These are phyloP conservation scores for Globisporangium parvum DNA, from an alignment of 352 stramenopile genomes.

Conservation along the genomic window DNA sequence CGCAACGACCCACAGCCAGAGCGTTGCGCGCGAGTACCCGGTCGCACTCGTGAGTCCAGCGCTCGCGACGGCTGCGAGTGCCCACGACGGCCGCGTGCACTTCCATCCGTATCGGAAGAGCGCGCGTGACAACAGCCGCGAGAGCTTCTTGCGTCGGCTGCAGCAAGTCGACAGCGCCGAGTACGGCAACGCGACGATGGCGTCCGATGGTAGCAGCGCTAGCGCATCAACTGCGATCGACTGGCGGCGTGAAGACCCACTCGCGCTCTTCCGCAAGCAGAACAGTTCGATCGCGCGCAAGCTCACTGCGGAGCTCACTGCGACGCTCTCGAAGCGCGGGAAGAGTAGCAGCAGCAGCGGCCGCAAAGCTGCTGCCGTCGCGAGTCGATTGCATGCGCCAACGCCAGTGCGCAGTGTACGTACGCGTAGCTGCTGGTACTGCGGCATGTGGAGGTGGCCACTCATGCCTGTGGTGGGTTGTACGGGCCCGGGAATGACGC, in stretches of 20 bases:
- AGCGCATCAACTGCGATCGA: constrained; percentile 8
- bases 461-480: neutral
- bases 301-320: constrained; percentile 30
- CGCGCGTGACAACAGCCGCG: constrained; percentile 21
- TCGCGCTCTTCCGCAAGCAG: constrained; percentile 23
- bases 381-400: neutral
- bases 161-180: constrained; percentile 37
- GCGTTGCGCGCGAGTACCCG: constrained; percentile 35
- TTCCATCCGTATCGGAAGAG: constrained; percentile 6
- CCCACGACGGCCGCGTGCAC: constrained; percentile 1
- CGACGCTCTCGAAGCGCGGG: constrained; percentile 22
- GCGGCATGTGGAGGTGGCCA: neutral
- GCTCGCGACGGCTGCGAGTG: neutral
- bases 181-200: constrained; percentile 20
- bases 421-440: neutral
- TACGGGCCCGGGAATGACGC: neutral
- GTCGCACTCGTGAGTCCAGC: constrained; percentile 28
- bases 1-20: constrained; percentile 40
- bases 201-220: constrained; percentile 18
- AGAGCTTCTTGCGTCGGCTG: constrained; percentile 32
- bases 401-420: constrained; percentile 3
- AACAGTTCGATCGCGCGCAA: constrained; percentile 29
- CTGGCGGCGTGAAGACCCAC: constrained; percentile 27
- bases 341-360: constrained; percentile 9
- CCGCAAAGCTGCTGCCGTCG: constrained; percentile 8